Evolutionary conservation across 208 protist species (phyloP).

Genomic region (Porcisia hertigi): DNA sequence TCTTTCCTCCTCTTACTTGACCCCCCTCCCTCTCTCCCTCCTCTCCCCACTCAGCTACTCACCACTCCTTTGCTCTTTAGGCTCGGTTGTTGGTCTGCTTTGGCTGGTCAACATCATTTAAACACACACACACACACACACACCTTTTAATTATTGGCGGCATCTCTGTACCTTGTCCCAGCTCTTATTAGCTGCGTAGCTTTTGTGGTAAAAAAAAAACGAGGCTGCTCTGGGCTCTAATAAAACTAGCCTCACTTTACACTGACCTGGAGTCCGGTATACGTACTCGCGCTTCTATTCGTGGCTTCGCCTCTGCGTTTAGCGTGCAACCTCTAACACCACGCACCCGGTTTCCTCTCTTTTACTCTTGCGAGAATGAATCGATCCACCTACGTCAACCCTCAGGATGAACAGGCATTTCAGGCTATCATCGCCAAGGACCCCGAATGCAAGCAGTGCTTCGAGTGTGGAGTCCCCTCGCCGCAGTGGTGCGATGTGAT

Average conservation of each 20-base stretch:
- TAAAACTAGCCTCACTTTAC: too few species aligned
- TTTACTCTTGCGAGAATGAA: not conserved
- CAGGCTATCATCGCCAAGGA: slow-evolving; percentile 66
- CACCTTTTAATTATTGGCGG: too few species aligned
- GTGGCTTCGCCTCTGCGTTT: not conserved
- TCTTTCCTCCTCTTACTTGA: not conserved
- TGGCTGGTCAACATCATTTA: too few species aligned
- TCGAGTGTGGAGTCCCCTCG: slow-evolving; percentile 87
- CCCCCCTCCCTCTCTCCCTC: not conserved
- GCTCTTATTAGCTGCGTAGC: too few species aligned
- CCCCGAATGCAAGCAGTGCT: slow-evolving; percentile 82
- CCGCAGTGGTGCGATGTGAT: slow-evolving; percentile 93
- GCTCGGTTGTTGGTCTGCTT: not conserved
- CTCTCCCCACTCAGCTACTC: not conserved
- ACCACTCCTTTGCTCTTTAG: not conserved
- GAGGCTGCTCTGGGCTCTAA: too few species aligned
- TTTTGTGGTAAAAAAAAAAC: too few species aligned
- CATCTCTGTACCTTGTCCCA: too few species aligned
- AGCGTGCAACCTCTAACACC: not conserved
- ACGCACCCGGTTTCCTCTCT: not conserved
- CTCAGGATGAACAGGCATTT: slow-evolving; percentile 69
- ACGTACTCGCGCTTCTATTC: too few species aligned
- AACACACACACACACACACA: too few species aligned
- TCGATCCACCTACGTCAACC: slow-evolving; percentile 40
- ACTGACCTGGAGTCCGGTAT: too few species aligned